Percentiles rank a stretch among this genome's conserved stretches.
Conservation (phyloP, 106 monocot genomes). For the Posidonia australis region DNA sequence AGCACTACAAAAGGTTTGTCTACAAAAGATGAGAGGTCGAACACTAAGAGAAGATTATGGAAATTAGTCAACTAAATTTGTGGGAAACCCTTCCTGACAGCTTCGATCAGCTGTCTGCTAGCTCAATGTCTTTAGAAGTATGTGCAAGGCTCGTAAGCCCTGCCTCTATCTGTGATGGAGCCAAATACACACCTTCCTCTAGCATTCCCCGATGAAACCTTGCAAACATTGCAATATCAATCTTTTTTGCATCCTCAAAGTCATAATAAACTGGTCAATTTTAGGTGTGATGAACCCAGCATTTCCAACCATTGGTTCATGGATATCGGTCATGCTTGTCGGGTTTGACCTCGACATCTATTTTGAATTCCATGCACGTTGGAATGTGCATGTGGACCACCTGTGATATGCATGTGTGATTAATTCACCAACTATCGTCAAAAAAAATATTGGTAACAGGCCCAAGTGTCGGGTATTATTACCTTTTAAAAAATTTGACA, state of each 20-base stretch:
- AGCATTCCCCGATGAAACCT: constrained; percentile 65
- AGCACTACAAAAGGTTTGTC: too few species aligned
- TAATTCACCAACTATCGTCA: too few species aligned
- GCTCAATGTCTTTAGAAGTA: constrained; percentile 39
- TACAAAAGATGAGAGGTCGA: too few species aligned
- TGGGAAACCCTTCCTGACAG: constrained; percentile 41
- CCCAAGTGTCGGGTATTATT: too few species aligned
- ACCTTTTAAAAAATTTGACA: too few species aligned
- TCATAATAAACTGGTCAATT: constrained; percentile 41
- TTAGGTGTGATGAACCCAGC: constrained; percentile 77
- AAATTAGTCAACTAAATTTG: constrained; percentile 26
- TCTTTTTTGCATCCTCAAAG: constrained; percentile 72
- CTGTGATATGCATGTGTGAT: too few species aligned
- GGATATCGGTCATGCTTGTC: too few species aligned
- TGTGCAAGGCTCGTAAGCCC: constrained; percentile 72
- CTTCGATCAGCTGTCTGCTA: constrained; percentile 40
- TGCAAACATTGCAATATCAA: constrained; percentile 53
- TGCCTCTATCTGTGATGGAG: constrained; percentile 71
- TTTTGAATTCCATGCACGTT: too few species aligned
- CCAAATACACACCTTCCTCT: constrained; percentile 70
- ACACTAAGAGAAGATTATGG: too few species aligned
- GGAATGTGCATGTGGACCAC: too few species aligned
- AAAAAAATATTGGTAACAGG: too few species aligned
- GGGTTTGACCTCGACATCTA: too few species aligned
- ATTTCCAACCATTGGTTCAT: constrained; percentile 90